Evolutionary conservation across 805 yeast species (phyloP).

Genomic region (Candida taoyuanica): DNA sequence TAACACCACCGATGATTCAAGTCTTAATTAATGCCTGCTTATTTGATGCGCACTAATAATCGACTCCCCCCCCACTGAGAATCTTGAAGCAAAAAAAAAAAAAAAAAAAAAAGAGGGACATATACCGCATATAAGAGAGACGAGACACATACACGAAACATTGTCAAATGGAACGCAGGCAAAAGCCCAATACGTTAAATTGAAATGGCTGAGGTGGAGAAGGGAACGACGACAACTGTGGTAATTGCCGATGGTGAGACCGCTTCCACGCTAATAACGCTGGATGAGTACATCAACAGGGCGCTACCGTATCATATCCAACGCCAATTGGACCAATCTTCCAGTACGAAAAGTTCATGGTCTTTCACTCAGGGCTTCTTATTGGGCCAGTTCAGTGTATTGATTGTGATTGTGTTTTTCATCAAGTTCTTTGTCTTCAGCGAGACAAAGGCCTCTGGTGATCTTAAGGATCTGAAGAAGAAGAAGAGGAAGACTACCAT

Average conservation of each 20-base stretch:
- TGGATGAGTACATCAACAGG: slow-evolving; percentile 35
- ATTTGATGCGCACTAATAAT: no score
- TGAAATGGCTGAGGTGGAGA: slow-evolving; percentile 5
- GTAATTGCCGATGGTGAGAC: slow-evolving; percentile 23
- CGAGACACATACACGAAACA: no score
- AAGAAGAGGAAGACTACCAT: slow-evolving; percentile 24
- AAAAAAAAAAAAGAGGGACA: no score
- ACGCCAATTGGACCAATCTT: slow-evolving; percentile 26
- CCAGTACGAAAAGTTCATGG: slow-evolving; percentile 36
- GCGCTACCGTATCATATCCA: slow-evolving; percentile 34
- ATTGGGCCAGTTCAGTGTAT: slow-evolving; percentile 69
- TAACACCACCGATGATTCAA: no score
- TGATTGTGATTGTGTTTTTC: slow-evolving; percentile 56
- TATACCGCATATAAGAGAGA: no score
- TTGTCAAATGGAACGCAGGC: no score
- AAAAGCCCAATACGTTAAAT: no score
- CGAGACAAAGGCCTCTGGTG: slow-evolving; percentile 40
- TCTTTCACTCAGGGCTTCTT: slow-evolving; percentile 76
- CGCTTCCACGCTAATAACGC: slow-evolving; percentile 28
- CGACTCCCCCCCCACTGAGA: no score
- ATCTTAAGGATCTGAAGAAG: slow-evolving; percentile 24
- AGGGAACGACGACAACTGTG: slow-evolving; percentile 17
- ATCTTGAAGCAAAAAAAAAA: no score
- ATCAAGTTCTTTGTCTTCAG: slow-evolving; percentile 75
- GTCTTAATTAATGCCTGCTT: no score